phyloP scores from a whole-genome alignment of 306 rosid genomes.

The Trifolium pratense region DNA sequence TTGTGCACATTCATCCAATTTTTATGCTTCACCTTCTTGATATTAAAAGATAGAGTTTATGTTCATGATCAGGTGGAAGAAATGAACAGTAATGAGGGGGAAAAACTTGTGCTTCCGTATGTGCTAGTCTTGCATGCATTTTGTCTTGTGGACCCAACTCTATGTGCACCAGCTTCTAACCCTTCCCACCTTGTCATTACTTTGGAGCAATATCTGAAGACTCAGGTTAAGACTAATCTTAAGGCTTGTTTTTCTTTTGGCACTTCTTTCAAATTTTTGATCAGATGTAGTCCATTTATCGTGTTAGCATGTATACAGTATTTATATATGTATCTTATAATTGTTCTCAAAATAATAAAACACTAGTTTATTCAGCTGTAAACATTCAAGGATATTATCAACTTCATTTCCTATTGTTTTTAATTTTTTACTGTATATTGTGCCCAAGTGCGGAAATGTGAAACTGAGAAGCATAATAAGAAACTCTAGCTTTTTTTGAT shows the following conservation, averaged over 20 bases:
- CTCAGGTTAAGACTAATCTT: slow-evolving; percentile 64
- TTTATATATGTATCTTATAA: neutral
- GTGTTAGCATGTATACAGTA: slow-evolving; percentile 8
- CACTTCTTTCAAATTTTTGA: slow-evolving; percentile 28
- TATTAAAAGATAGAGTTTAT: slow-evolving; percentile 31
- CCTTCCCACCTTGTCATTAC: slow-evolving; percentile 97
- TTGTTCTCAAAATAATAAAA: slow-evolving; percentile 18
- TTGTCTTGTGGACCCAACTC: slow-evolving; percentile 90
- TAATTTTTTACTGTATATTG: slow-evolving; percentile 4
- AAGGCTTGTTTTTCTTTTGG: slow-evolving; percentile 25
- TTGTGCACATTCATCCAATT: slow-evolving; percentile 26
- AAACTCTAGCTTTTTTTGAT: neutral
- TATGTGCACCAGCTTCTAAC: slow-evolving; percentile 91
- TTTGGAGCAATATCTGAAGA: slow-evolving; percentile 93
- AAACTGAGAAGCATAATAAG: slow-evolving; percentile 20
- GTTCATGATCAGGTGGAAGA: slow-evolving; percentile 80
- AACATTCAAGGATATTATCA: slow-evolving; percentile 3
- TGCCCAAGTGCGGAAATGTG: neutral
- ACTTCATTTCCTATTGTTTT: neutral
- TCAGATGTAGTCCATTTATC: neutral
- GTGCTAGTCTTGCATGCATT: slow-evolving; percentile 90
- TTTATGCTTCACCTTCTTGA: slow-evolving; percentile 24
- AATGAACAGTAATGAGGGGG: slow-evolving; percentile 70
- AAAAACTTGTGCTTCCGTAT: slow-evolving; percentile 78
- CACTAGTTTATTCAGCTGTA: neutral